Conservation (phyloP, 2,329 filamentous ascomycete genomes). For the Tolypocladium tundrense region DNA sequence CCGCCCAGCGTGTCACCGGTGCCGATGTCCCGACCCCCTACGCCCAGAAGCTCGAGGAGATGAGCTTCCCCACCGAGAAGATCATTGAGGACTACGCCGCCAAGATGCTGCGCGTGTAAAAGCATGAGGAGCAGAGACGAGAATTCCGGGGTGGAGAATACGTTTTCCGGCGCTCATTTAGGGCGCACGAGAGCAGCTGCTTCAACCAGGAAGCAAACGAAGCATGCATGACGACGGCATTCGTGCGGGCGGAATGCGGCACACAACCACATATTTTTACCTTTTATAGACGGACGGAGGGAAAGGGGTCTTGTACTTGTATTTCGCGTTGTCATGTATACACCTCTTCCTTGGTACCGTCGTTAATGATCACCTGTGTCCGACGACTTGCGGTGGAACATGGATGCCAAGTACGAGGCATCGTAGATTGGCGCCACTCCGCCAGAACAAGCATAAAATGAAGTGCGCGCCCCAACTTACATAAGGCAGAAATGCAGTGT, state of each 20-base stretch:
- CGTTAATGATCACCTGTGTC: constrained; percentile 3
- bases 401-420: neutral
- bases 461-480: neutral
- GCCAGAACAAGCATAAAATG: neutral
- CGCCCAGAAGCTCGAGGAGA: constrained; percentile 82
- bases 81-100: constrained; percentile 81
- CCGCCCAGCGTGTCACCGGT: constrained; percentile 87
- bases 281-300: constrained; percentile 24
- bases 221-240: constrained; percentile 6
- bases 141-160: neutral
- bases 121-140: neutral
- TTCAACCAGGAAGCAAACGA: constrained; percentile 4
- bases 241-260: constrained; percentile 9
- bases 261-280: constrained; percentile 11
- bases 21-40: constrained; percentile 97
- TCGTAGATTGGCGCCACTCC: neutral
- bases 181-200: constrained; percentile 1
- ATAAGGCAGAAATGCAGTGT: neutral
- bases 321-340: constrained; percentile 28
- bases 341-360: constrained; percentile 17
- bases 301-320: constrained; percentile 30
- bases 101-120: constrained; percentile 75
- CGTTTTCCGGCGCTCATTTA: constrained; percentile 2
- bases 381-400: neutral
- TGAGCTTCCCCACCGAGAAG: constrained; percentile 86